These are phyloP conservation scores for Ogataea sp. DNA, from an alignment of 805 yeast species.

Conservation along the genomic window DNA sequence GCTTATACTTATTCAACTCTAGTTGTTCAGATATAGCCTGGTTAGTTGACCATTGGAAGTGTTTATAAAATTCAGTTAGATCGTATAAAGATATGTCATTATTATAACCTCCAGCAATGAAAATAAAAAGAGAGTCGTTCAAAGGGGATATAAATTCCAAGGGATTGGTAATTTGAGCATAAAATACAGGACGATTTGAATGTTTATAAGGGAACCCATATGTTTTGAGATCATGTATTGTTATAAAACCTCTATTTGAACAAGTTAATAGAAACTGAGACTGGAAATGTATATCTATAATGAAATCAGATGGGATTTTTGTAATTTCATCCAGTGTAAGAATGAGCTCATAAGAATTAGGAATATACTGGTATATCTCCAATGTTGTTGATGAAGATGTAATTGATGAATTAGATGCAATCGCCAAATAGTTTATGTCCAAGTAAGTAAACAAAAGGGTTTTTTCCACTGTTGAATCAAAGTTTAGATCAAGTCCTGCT, in stretches of 20 bases:
- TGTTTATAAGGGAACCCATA: not conserved
- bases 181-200: conserved; percentile 6
- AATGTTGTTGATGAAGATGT: conserved; percentile 9
- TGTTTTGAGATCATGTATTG: conserved; percentile 11
- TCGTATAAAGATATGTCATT: conserved; percentile 15
- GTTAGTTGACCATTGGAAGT: not conserved
- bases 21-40: not conserved
- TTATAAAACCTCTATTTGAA: conserved; percentile 16
- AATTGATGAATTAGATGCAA: conserved; percentile 3
- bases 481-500: conserved; percentile 8
- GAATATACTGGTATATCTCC: conserved; percentile 9
- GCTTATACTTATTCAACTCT: not conserved
- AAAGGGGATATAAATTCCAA: conserved; percentile 12
- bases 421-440: conserved; percentile 6
- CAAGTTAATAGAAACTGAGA: conserved; percentile 13
- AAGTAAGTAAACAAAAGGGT: conserved; percentile 5
- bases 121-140: conserved; percentile 9
- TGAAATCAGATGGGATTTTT: conserved; percentile 8
- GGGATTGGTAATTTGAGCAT: conserved; percentile 13
- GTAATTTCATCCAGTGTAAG: conserved; percentile 6
- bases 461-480: conserved; percentile 11
- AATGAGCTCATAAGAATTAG: conserved; percentile 4
- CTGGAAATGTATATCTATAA: conserved; percentile 12
- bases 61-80: conserved; percentile 5
- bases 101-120: conserved; percentile 15